These are phyloP conservation scores for Spencermartinsiella europaea DNA, from an alignment of 805 yeast genomes.

Conservation along the genomic window DNA sequence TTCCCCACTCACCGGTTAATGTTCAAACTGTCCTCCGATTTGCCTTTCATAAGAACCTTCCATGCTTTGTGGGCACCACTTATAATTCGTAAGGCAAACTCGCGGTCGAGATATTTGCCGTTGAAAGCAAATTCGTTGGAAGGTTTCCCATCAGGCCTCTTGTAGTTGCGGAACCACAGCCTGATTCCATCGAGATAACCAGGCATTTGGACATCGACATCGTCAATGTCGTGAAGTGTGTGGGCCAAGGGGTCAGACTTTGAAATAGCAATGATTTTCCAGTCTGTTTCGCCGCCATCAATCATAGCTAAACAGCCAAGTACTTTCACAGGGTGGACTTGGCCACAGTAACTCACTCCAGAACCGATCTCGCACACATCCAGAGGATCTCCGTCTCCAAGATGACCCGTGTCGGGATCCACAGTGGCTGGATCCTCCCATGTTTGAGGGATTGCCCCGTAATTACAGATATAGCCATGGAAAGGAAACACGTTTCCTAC, in stretches of 20 bases:
- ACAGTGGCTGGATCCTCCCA: slow-evolving; percentile 89
- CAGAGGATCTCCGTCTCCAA: slow-evolving; percentile 92
- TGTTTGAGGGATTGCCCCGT: slow-evolving; percentile 60
- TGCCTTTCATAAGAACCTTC: slow-evolving; percentile 57
- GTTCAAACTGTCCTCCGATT: slow-evolving; percentile 24
- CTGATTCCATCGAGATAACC: slow-evolving; percentile 63
- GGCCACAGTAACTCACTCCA: slow-evolving; percentile 53
- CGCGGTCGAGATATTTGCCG: slow-evolving; percentile 57
- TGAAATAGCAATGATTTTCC: slow-evolving; percentile 80
- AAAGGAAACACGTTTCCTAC: slow-evolving; percentile 76
- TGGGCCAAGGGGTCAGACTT: slow-evolving; percentile 59
- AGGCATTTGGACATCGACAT: slow-evolving; percentile 64
- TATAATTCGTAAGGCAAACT: slow-evolving; percentile 55
- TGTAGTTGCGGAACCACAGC: slow-evolving; percentile 80
- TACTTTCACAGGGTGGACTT: slow-evolving; percentile 82
- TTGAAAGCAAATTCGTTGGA: slow-evolving; percentile 68
- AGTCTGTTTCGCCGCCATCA: slow-evolving; percentile 96
- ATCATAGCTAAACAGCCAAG: slow-evolving; percentile 91
- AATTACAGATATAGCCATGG: slow-evolving; percentile 81
- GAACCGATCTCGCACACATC: slow-evolving; percentile 91
- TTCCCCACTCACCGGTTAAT: background rate
- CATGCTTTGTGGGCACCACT: slow-evolving; percentile 65
- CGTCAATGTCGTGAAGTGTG: slow-evolving; percentile 56
- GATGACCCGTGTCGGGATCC: slow-evolving; percentile 42
- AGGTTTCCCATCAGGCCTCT: slow-evolving; percentile 77